These are phyloP conservation scores for Pinus tabuliformis DNA, from an alignment of 75 land plant genomes.

Conservation along the genomic window DNA sequence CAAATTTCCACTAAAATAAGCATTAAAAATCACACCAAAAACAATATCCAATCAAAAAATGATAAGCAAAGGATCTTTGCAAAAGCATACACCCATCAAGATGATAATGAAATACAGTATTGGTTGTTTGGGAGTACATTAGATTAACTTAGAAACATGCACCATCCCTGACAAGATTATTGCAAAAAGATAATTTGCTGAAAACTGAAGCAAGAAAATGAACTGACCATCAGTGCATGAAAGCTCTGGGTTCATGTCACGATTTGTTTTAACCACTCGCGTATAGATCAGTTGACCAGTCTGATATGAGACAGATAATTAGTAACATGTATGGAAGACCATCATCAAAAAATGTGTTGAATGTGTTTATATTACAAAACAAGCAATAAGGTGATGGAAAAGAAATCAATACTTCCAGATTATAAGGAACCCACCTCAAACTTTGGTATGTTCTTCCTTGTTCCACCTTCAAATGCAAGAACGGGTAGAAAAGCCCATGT, in stretches of 20 bases:
- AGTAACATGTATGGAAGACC: background rate
- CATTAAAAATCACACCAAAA: too few relatives aligned
- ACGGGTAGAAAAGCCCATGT: constrained; percentile 70
- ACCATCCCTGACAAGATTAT: background rate
- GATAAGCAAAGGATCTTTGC: background rate
- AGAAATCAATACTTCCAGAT: background rate
- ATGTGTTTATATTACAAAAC: background rate
- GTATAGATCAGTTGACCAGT: constrained; percentile 74
- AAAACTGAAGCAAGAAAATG: background rate
- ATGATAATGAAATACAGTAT: background rate
- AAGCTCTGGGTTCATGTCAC: constrained; percentile 89
- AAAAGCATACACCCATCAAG: background rate
- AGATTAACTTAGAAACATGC: background rate
- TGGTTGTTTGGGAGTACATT: background rate
- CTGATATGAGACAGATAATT: constrained; percentile 24
- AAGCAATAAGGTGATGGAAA: background rate
- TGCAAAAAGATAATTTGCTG: background rate
- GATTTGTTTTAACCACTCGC: constrained; percentile 87
- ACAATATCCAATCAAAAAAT: too few relatives aligned
- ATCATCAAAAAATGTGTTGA: background rate
- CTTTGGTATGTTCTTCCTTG: constrained; percentile 83
- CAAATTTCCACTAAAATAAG: too few relatives aligned
- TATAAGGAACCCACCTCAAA: constrained; percentile 56
- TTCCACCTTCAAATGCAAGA: constrained; percentile 97
- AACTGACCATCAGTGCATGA: constrained; percentile 80